Evolutionary conservation across 106 monocot genomes (phyloP).

Genomic region (Dioscorea alata): DNA sequence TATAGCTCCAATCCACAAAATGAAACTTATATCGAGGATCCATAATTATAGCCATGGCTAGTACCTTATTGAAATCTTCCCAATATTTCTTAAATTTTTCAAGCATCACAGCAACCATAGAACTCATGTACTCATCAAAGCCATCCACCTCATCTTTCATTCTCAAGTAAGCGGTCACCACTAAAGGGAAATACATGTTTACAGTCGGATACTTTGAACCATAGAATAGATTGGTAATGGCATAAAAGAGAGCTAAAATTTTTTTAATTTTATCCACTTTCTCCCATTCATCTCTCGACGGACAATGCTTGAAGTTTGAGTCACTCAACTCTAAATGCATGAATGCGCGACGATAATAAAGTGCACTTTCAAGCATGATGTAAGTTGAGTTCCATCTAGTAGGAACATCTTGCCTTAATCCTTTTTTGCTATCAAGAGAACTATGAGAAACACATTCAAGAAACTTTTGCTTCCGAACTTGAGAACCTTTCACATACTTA

Average conservation of each 20-base stretch:
- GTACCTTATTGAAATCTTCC: background rate
- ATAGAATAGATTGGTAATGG: background rate
- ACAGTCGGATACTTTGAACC: constrained; percentile 6
- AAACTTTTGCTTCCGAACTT: constrained; percentile 5
- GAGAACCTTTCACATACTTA: constrained; percentile 8
- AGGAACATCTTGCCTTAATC: constrained; percentile 8
- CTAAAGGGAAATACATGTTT: constrained; percentile 1
- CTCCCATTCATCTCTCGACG: background rate
- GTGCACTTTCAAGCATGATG: constrained; percentile 6
- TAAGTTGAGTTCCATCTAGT: constrained; percentile 5
- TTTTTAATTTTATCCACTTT: no score
- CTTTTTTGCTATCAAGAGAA: background rate
- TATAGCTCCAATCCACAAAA: background rate
- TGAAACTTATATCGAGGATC: background rate
- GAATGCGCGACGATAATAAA: background rate
- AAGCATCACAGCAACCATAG: background rate
- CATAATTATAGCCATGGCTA: background rate
- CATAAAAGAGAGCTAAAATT: background rate
- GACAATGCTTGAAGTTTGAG: constrained; percentile 3
- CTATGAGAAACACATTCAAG: background rate
- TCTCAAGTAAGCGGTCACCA: background rate
- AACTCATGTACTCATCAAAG: background rate
- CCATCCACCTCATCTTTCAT: background rate
- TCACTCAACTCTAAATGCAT: background rate
- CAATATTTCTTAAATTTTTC: background rate